Conservation (phyloP, 2,329 filamentous ascomycete species). For the Whalleya microplaca region DNA sequence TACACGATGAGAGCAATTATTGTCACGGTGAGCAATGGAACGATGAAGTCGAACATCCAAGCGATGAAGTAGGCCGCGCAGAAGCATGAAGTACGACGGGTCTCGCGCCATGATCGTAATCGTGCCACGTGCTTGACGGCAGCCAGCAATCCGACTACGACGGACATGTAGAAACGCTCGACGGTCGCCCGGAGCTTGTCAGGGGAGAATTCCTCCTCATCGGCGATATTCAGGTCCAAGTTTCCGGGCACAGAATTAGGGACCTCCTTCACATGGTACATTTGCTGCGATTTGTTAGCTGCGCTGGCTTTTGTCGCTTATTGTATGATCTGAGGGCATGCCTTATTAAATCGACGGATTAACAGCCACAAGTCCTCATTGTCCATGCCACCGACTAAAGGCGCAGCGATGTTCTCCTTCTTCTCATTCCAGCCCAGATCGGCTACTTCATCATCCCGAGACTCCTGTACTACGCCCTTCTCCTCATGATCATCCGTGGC, state of each 20-base stretch:
- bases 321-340: constrained; percentile 28
- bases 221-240: constrained; percentile 78
- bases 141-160: constrained; percentile 68
- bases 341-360: constrained; percentile 75
- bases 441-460: constrained; percentile 57
- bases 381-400: constrained; percentile 67
- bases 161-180: constrained; percentile 81
- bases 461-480: constrained; percentile 51
- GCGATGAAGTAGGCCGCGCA: constrained; percentile 60
- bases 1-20: constrained; percentile 69
- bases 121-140: constrained; percentile 75
- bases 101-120: constrained; percentile 79
- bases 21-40: constrained; percentile 62
- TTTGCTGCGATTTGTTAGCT: constrained; percentile 44
- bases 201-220: constrained; percentile 83
- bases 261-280: constrained; percentile 71
- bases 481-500: constrained; percentile 47
- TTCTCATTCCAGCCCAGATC: constrained; percentile 73
- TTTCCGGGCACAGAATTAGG: constrained; percentile 62
- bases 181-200: constrained; percentile 80
- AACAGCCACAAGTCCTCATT: constrained; percentile 78
- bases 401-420: constrained; percentile 57
- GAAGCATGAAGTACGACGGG: constrained; percentile 68
- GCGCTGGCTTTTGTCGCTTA: constrained; percentile 9
- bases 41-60: constrained; percentile 74